Percentiles rank a stretch among this genome's conserved stretches.
Conservation (phyloP, 2,329 filamentous ascomycete species). For the Ampelomyces quisqualis region DNA sequence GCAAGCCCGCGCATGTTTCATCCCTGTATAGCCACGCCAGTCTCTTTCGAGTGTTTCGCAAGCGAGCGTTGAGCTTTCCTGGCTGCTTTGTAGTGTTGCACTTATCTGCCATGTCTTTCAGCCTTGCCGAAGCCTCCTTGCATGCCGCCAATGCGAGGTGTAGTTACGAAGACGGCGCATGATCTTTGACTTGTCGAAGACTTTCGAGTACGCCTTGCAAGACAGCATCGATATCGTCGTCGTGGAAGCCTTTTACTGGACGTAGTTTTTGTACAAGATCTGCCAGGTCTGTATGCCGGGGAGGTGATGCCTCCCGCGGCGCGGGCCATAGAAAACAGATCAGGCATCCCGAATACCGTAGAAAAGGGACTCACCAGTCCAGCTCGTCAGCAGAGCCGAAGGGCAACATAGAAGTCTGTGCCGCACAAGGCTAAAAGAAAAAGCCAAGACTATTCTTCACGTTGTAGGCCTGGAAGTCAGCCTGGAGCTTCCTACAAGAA, state of each 20-base stretch:
- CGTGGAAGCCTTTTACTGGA: slow-evolving; percentile 5
- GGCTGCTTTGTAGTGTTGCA: background rate
- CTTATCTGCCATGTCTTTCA: background rate
- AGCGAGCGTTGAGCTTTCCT: background rate
- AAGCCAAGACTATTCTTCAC: background rate
- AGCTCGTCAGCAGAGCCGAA: background rate
- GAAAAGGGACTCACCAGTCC: background rate
- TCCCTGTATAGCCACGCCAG: slow-evolving; percentile 6
- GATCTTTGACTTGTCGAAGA: slow-evolving; percentile 6
- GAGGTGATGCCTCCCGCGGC: slow-evolving; percentile 14
- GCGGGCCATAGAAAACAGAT: background rate
- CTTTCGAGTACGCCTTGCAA: slow-evolving; percentile 7
- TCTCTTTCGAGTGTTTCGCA: background rate
- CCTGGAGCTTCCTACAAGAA: no score
- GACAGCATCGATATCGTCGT: slow-evolving; percentile 8
- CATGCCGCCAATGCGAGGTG: slow-evolving; percentile 5
- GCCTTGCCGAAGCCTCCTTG: background rate
- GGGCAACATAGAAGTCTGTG: background rate
- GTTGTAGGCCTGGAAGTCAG: background rate
- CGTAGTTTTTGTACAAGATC: slow-evolving; percentile 12
- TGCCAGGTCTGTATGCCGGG: slow-evolving; percentile 15
- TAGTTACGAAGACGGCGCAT: slow-evolving; percentile 7
- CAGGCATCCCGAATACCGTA: background rate
- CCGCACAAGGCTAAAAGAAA: slow-evolving; percentile 1
- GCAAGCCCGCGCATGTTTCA: slow-evolving; percentile 2